phyloP scores from a whole-genome alignment of 768 basidiomycete species.

The Inosperma sp. region DNA sequence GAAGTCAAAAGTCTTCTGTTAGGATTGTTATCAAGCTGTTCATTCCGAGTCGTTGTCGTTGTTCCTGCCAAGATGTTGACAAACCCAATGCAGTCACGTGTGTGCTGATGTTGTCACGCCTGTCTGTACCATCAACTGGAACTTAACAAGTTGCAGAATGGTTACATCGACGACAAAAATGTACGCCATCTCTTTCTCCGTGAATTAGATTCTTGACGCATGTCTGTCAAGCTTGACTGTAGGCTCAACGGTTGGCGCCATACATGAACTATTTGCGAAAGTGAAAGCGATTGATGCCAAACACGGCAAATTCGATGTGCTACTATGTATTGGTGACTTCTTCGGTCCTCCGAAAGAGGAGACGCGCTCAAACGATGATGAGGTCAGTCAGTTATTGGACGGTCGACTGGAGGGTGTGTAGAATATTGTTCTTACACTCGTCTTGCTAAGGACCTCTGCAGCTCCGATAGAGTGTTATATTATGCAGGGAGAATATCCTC shows the following conservation, averaged over 20 bases:
- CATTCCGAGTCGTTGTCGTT: too few relatives aligned
- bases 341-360: conserved; percentile 54
- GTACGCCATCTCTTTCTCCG: conserved; percentile 9
- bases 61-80: too few relatives aligned
- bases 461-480: conserved; percentile 90
- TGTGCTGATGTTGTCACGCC: too few relatives aligned
- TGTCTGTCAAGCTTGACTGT: conserved; percentile 53
- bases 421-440: conserved; percentile 8
- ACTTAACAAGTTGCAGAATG: not conserved
- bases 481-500: conserved; percentile 76
- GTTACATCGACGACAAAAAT: conserved; percentile 12
- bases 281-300: conserved; percentile 82
- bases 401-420: conserved; percentile 62
- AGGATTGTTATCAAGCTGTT: too few relatives aligned
- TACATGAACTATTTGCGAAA: conserved; percentile 73
- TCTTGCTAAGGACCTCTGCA: conserved; percentile 29
- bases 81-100: too few relatives aligned
- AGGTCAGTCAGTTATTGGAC: conserved; percentile 56
- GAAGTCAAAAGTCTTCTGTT: too few relatives aligned
- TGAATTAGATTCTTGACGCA: not conserved
- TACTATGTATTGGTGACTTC: conserved; percentile 81
- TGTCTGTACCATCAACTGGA: too few relatives aligned
- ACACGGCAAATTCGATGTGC: conserved; percentile 88
- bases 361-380: conserved; percentile 30
- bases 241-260: conserved; percentile 72